These are phyloP conservation scores for Lagenidium sp. DNA, from an alignment of 352 stramenopile species.

Conservation along the genomic window DNA sequence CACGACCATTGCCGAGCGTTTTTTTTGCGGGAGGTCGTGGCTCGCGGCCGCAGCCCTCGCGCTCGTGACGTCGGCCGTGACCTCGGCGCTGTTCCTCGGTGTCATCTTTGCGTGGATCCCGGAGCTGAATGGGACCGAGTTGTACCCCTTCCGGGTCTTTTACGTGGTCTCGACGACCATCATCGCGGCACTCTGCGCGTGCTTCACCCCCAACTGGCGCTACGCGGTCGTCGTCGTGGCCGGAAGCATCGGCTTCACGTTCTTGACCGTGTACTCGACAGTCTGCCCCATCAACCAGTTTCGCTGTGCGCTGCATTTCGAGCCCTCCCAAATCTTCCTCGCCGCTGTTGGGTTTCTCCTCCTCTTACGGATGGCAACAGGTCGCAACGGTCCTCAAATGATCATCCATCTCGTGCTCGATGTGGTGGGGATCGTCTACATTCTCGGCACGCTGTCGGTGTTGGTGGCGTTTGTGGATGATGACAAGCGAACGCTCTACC, in stretches of 20 bases:
- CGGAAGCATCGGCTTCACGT: slow-evolving; percentile 36
- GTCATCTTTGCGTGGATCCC: slow-evolving; percentile 16
- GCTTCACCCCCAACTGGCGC: slow-evolving; percentile 36
- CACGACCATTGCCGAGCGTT: neutral
- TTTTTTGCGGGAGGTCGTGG: slow-evolving; percentile 23
- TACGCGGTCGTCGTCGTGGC: slow-evolving; percentile 31
- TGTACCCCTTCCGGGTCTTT: slow-evolving; percentile 39
- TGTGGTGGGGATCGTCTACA: slow-evolving; percentile 46
- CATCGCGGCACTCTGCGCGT: slow-evolving; percentile 33
- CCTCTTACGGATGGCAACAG: slow-evolving; percentile 32
- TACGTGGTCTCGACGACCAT: slow-evolving; percentile 27
- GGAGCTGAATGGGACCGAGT: slow-evolving; percentile 28
- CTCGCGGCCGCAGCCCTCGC: slow-evolving; percentile 29
- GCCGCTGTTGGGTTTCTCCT: slow-evolving; percentile 27
- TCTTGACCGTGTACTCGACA: slow-evolving; percentile 45
- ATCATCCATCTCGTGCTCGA: slow-evolving; percentile 46
- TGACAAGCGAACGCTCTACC: slow-evolving; percentile 33
- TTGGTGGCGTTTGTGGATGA: slow-evolving; percentile 57
- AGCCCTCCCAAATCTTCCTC: slow-evolving; percentile 25
- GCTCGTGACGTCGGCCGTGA: slow-evolving; percentile 16
- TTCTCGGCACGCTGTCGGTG: slow-evolving; percentile 39
- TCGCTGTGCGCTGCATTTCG: slow-evolving; percentile 22
- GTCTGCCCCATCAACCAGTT: slow-evolving; percentile 52
- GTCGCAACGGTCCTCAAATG: slow-evolving; percentile 14
- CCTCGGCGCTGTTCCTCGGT: slow-evolving; percentile 23